A percentile compares a stretch with the other conserved stretches of the same genome.
Conservation (phyloP, 352 stramenopile genomes). For the Lagenidium sp. region DNA sequence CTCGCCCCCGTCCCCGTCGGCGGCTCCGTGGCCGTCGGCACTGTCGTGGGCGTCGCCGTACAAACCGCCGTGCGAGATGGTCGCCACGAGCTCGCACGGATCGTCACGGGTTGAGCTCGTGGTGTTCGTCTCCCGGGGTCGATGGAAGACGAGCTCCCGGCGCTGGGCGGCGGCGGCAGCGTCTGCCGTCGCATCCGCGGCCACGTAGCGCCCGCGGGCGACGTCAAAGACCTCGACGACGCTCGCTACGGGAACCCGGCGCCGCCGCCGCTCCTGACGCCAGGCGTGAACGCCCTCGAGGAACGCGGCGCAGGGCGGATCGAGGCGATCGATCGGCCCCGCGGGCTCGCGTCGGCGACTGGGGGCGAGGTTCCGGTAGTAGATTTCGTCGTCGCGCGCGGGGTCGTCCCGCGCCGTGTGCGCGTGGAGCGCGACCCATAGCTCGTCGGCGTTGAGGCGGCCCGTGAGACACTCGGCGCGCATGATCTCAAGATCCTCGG, state of each 20-base stretch:
- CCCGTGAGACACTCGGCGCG: slow-evolving; percentile 8
- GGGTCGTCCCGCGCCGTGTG: no score
- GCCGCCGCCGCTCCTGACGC: background rate
- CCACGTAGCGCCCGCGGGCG: slow-evolving; percentile 1
- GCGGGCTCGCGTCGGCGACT: slow-evolving; percentile 2
- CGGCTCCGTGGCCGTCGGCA: background rate
- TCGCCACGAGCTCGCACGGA: no score
- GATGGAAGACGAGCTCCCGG: background rate
- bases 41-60: background rate
- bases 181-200: background rate
- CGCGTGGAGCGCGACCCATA: slow-evolving; percentile 11
- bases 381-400: no score
- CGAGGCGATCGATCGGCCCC: background rate
- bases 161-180: no score
- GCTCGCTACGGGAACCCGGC: no score
- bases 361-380: slow-evolving; percentile 2
- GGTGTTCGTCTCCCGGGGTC: no score
- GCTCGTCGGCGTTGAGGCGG: slow-evolving; percentile 3
- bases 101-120: no score
- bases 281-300: slow-evolving; percentile 1
- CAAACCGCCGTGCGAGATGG: no score
- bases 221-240: slow-evolving; percentile 6
- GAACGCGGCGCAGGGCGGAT: slow-evolving; percentile 7
- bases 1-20: no score
- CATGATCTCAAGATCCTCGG: slow-evolving; percentile 4